Percentiles rank a stretch among this genome's conserved stretches.
These are phyloP conservation scores for Alnus glutinosa DNA, from an alignment of 306 rosid genomes.

Conservation along the genomic window DNA sequence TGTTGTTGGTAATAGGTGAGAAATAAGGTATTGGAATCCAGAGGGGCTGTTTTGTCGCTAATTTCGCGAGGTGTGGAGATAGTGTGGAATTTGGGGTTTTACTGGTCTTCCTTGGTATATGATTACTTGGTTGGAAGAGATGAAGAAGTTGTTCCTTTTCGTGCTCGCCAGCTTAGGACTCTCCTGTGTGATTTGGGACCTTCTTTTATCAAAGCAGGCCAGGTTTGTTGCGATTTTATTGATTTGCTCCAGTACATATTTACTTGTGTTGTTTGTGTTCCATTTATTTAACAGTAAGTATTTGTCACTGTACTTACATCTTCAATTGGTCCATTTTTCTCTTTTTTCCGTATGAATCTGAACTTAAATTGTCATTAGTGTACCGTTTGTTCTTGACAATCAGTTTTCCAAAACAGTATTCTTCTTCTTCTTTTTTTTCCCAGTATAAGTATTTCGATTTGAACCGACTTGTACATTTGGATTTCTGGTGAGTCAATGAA, in stretches of 20 bases:
- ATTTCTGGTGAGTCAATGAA: not conserved
- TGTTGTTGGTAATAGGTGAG: conserved; percentile 59
- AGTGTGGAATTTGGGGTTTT: conserved; percentile 88
- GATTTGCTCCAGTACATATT: conserved; percentile 1
- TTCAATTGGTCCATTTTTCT: not conserved
- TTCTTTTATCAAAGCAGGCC: conserved; percentile 96
- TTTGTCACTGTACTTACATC: not conserved
- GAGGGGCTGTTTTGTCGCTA: conserved; percentile 76
- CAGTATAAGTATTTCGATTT: not conserved
- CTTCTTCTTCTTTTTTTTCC: not conserved
- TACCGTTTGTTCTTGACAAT: not conserved
- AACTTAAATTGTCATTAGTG: not conserved
- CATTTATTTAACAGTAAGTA: not conserved
- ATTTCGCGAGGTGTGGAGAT: conserved; percentile 87
- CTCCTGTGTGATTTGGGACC: conserved; percentile 93
- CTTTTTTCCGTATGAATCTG: not conserved
- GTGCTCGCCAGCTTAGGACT: conserved; percentile 95
- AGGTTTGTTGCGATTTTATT: conserved; percentile 53
- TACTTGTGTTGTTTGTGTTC: not conserved
- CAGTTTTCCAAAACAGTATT: not conserved
- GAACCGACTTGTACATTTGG: not conserved
- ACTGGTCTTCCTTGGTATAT: conserved; percentile 81
- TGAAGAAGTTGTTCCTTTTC: conserved; percentile 95
- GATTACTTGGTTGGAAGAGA: conserved; percentile 94
- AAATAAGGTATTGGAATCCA: conserved; percentile 78